These are phyloP conservation scores for Ophiocordyceps camponoti-floridani DNA, from an alignment of 2,329 filamentous ascomycete species.

Conservation along the genomic window DNA sequence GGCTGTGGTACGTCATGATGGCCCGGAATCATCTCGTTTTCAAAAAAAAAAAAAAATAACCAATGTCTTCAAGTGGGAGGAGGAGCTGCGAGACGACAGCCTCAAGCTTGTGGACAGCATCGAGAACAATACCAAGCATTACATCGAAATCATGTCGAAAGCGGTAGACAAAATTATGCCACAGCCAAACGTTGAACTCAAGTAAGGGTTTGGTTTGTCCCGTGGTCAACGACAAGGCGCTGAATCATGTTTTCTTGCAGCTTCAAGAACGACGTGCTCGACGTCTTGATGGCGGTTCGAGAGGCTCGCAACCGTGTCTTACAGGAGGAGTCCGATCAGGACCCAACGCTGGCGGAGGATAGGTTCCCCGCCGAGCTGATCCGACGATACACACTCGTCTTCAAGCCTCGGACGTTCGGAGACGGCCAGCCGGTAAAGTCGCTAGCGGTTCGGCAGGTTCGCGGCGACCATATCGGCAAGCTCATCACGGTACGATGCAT, in stretches of 20 bases:
- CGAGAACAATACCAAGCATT: conserved; percentile 83
- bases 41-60: conserved; percentile 1
- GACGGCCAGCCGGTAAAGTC: conserved; percentile 42
- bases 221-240: no score
- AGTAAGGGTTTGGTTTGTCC: conserved; percentile 26
- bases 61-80: conserved; percentile 51
- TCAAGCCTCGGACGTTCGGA: conserved; percentile 66
- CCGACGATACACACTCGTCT: conserved; percentile 85
- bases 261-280: conserved; percentile 94
- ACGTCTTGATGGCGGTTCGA: conserved; percentile 89
- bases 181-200: conserved; percentile 56
- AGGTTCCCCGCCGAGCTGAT: conserved; percentile 87
- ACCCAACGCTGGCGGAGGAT: conserved; percentile 42
- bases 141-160: conserved; percentile 77
- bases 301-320: conserved; percentile 71
- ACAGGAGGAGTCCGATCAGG: conserved; percentile 45
- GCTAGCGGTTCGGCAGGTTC: conserved; percentile 82
- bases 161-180: conserved; percentile 83
- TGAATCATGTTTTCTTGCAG: conserved; percentile 18
- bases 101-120: conserved; percentile 67
- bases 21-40: background rate
- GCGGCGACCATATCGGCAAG: conserved; percentile 79
- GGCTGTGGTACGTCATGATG: conserved; percentile 37
- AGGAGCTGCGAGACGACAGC: conserved; percentile 46
- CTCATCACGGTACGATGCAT: conserved; percentile 92